Base-by-base conservation (phyloP, 2,329 filamentous ascomycete genomes). In the Diaporthe citriasiana region DNA sequence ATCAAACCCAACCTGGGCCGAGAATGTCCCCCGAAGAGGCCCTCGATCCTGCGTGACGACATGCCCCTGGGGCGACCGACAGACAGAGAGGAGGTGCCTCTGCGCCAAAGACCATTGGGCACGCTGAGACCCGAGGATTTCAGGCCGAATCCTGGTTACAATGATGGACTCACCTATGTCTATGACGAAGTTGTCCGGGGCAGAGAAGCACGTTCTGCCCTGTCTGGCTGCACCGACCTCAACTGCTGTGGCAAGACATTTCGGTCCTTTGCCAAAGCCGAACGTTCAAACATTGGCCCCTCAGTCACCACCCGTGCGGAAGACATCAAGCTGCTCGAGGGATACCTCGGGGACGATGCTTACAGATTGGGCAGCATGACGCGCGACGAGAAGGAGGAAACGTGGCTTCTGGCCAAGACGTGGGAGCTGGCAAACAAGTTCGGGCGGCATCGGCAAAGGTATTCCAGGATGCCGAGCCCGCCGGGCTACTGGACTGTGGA, bases 401-500 rank as follows among this genome's bases (percentile, higher is more conserved):
- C 94, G 27, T 89, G 97, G 82, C 78, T 95, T n/a, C 89, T 95
- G 79, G 95, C 95, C 17, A 93, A 92, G 79, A 92, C 91, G 0
- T 89, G 91, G 79, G 87, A 92, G 65, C 85, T 97, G 76, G 93
- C 95, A 1, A 92, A 95, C 79, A 89, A 90, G 75, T 91, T 90
- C 81, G 95, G 95, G 8, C 94, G 89, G 80, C 95, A 98, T 82
- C 89, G 93, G 72, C 90, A 96, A 78, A 88, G 91, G 38, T 95
- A 93, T 82, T 89, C 92, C 74, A 89, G 95, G 68, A 88, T 90
- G 76, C 87, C 85, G 57, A 94, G 93, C 13, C 95, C 97, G 17
- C 94, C 95, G 1, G 95, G 95, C 0, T 98, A 94, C 81, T 99
- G 97, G 97, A 89, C 94, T 71, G 89, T 93, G 1, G 96, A 97